These are phyloP conservation scores for Dillenia suffruticosa DNA, from an alignment of 164 flowering plant genomes.

Conservation along the genomic window DNA sequence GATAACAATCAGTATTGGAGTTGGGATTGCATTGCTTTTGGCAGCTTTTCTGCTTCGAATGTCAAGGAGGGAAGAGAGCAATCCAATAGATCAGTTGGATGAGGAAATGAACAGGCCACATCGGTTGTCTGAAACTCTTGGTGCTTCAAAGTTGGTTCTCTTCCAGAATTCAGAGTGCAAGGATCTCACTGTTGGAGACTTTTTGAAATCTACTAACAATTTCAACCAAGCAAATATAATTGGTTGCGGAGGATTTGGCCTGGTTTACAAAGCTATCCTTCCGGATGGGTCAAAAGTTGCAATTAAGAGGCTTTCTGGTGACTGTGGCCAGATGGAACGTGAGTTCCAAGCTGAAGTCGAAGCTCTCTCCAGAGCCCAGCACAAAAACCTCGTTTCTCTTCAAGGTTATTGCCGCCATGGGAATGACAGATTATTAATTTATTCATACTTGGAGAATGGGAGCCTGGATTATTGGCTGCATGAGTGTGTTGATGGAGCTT, in stretches of 20 bases:
- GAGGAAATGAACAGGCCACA: constrained; percentile 39
- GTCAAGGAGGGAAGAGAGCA: constrained; percentile 31
- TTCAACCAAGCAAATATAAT: constrained; percentile 80
- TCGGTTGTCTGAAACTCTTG: constrained; percentile 38
- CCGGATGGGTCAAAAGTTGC: constrained; percentile 68
- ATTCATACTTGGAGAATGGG: constrained; percentile 85
- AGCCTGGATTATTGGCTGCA: constrained; percentile 93
- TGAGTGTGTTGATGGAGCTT: constrained; percentile 51
- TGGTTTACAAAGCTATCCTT: constrained; percentile 65
- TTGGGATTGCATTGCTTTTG: constrained; percentile 45
- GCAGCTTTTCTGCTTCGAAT: constrained; percentile 37
- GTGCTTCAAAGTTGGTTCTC: constrained; percentile 46
- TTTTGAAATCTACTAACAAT: constrained; percentile 59
- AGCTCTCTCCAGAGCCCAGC: constrained; percentile 81
- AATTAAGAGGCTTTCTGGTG: constrained; percentile 77
- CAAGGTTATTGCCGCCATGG: constrained; percentile 75
- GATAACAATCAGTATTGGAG: constrained; percentile 46
- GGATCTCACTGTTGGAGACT: constrained; percentile 57
- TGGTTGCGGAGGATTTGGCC: constrained; percentile 88
- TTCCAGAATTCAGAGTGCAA: constrained; percentile 54
- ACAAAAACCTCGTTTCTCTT: constrained; percentile 77
- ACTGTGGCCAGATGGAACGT: constrained; percentile 83
- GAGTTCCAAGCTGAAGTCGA: constrained; percentile 83
- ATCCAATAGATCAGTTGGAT: constrained; percentile 31
- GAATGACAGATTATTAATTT: constrained; percentile 58